Conservation (phyloP, 2,329 filamentous ascomycete species). For the Orbilia quercus region DNA sequence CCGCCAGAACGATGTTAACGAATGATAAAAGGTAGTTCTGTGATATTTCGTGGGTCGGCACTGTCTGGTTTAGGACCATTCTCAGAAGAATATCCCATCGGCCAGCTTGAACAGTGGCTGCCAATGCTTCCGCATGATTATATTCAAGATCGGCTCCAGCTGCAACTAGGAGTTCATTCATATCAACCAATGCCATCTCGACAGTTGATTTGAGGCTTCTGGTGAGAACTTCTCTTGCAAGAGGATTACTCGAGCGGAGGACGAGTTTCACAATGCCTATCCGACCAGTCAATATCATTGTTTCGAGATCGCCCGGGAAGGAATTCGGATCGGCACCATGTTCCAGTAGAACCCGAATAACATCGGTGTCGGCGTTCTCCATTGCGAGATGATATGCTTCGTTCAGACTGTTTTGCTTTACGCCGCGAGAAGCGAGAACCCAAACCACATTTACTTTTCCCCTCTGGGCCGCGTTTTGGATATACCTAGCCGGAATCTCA, state of each 20-base stretch:
- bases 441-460: conserved; percentile 49
- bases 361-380: conserved; percentile 24
- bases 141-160: conserved; percentile 47
- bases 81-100: conserved; percentile 48
- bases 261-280: conserved; percentile 41
- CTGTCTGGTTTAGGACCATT: conserved; percentile 38
- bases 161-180: conserved; percentile 39
- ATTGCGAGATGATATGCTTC: conserved; percentile 50
- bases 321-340: conserved; percentile 48
- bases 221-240: conserved; percentile 30
- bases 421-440: conserved; percentile 42
- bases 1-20: conserved; percentile 31
- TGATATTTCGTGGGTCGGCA: conserved; percentile 32
- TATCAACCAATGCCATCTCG: conserved; percentile 29
- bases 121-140: conserved; percentile 43
- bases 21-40: conserved; percentile 34
- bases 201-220: conserved; percentile 27
- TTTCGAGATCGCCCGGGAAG: conserved; percentile 36
- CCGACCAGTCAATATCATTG: conserved; percentile 21
- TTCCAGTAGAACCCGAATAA: conserved; percentile 41
- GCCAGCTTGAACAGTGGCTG: conserved; percentile 17
- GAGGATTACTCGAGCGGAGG: conserved; percentile 23
- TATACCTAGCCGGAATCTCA: conserved; percentile 39
- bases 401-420: conserved; percentile 32
- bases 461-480: conserved; percentile 47